These are phyloP conservation scores for Rhizopogon parksii DNA, from an alignment of 1,284 basidiomycete species.

Conservation along the genomic window DNA sequence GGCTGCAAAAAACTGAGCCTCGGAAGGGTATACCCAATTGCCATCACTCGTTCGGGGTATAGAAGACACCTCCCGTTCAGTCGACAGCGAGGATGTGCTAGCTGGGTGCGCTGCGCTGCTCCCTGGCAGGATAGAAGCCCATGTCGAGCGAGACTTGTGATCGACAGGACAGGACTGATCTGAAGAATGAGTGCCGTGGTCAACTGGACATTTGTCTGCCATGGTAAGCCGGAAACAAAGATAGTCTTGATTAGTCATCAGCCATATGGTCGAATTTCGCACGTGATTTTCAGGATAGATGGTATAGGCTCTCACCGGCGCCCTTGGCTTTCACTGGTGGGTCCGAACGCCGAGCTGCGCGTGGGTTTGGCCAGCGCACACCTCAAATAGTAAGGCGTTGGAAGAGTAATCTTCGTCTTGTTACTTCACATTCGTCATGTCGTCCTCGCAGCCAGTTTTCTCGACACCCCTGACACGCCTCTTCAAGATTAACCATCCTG, in stretches of 20 bases:
- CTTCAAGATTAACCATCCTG: slow-evolving; percentile 77
- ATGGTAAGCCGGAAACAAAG: slow-evolving; percentile 13
- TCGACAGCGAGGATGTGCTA: slow-evolving; percentile 38
- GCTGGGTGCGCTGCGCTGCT: slow-evolving; percentile 25
- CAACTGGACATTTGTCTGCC: slow-evolving; percentile 61
- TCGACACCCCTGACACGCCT: slow-evolving; percentile 58
- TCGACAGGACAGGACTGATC: slow-evolving; percentile 38
- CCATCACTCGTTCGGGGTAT: slow-evolving; percentile 71
- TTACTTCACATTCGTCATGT: slow-evolving; percentile 32
- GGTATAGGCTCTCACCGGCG: too few species aligned
- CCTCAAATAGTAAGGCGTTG: too few species aligned
- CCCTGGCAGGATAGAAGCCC: slow-evolving; percentile 43
- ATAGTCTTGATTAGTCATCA: slow-evolving; percentile 21
- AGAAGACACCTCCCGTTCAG: slow-evolving; percentile 76
- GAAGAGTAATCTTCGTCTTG: neutral
- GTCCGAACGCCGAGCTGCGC: too few species aligned
- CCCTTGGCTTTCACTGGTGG: too few species aligned
- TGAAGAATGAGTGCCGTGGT: slow-evolving; percentile 30
- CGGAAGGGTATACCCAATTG: slow-evolving; percentile 98
- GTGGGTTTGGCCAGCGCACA: too few species aligned
- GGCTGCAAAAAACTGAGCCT: slow-evolving; percentile 93
- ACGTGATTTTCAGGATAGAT: neutral
- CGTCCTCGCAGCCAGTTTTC: slow-evolving; percentile 51
- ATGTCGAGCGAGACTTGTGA: slow-evolving; percentile 37
- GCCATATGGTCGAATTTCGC: neutral